Percentiles rank a stretch among this genome's conserved stretches.
Evolutionary conservation across 108 stramenopile species (phyloP).

Genomic region (Nitzschia sp.): DNA sequence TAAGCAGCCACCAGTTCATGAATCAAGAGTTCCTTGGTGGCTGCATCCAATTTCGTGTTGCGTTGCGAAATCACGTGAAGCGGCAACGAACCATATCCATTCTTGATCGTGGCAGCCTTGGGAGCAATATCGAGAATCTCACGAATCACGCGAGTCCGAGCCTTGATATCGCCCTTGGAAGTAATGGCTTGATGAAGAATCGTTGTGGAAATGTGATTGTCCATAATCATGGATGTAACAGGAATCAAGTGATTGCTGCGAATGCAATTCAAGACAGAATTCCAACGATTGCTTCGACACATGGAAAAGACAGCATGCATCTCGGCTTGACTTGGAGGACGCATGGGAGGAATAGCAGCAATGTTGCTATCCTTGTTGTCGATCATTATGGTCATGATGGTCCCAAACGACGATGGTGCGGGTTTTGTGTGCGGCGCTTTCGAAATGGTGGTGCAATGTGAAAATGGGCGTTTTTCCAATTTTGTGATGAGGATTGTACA

Average conservation of each 20-base stretch:
- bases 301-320: constrained; percentile 44
- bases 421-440: not conserved
- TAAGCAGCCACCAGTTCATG: constrained; percentile 40
- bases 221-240: constrained; percentile 47
- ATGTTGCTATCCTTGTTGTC: not conserved
- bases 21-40: constrained; percentile 54
- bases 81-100: constrained; percentile 62
- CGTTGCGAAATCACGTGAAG: constrained; percentile 61
- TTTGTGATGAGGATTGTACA: no score
- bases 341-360: not conserved
- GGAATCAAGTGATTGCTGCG: constrained; percentile 39
- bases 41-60: constrained; percentile 57
- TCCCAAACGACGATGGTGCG: not conserved
- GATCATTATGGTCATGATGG: not conserved
- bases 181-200: constrained; percentile 68
- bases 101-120: constrained; percentile 48
- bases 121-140: constrained; percentile 41
- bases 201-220: constrained; percentile 64
- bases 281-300: constrained; percentile 49
- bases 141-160: constrained; percentile 46
- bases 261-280: constrained; percentile 31
- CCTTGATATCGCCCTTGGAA: constrained; percentile 39
- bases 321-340: constrained; percentile 22
- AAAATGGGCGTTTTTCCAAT: not conserved
- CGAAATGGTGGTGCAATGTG: not conserved